phyloP scores from a whole-genome alignment of 2,329 filamentous ascomycete species.

The Hypoxylon sp. region DNA sequence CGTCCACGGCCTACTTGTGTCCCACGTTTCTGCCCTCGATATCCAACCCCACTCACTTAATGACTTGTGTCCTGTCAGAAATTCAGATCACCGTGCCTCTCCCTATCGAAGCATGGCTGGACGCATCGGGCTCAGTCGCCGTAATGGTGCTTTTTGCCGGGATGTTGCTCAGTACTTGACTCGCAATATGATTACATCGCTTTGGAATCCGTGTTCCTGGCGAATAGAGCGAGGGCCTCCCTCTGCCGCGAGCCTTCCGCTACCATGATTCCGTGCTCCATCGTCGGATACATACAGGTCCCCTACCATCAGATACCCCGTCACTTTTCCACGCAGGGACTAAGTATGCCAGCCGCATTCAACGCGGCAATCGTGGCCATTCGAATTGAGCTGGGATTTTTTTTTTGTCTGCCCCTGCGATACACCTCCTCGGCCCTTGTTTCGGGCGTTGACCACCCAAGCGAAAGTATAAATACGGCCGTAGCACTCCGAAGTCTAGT shows the following conservation, averaged over 20 bases:
- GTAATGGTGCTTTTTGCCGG: conserved; percentile 39
- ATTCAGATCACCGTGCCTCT: conserved; percentile 37
- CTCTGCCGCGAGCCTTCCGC: conserved; percentile 43
- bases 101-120: conserved; percentile 42
- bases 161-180: conserved; percentile 37
- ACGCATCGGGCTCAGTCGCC: conserved; percentile 42
- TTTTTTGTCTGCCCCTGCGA: conserved; percentile 34
- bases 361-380: conserved; percentile 39
- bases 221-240: conserved; percentile 33
- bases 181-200: conserved; percentile 35
- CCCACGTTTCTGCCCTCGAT: conserved; percentile 38
- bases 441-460: conserved; percentile 30
- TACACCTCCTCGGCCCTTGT: conserved; percentile 36
- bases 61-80: conserved; percentile 40
- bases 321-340: conserved; percentile 33
- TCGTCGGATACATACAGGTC: conserved; percentile 41
- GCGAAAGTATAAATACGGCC: conserved; percentile 43
- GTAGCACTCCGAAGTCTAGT: conserved; percentile 33
- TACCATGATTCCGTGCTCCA: conserved; percentile 40
- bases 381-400: conserved; percentile 16
- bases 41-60: conserved; percentile 42
- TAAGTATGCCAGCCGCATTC: conserved; percentile 40
- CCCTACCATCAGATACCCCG: conserved; percentile 25
- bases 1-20: conserved; percentile 33
- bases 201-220: conserved; percentile 32